Evolutionary conservation across 768 basidiomycete species (phyloP), one percentile per base, ranked within the genome.

Genomic region (Lactifluus echinatus): DNA sequence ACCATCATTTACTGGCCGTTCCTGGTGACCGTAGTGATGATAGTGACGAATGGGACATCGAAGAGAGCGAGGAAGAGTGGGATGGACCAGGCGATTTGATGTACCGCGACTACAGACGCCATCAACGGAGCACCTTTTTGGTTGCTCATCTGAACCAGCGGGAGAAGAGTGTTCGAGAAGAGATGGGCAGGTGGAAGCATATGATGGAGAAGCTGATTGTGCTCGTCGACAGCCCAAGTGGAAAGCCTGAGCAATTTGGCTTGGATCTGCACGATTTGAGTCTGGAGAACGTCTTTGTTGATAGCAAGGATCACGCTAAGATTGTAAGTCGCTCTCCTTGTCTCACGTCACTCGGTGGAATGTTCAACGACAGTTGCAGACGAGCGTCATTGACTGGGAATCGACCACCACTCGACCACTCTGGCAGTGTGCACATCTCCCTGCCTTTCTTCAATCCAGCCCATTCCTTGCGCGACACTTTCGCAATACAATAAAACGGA

Each of bases 351-450:
- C 1, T 49, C 4, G 8, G 39, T 36, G 44, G 40, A 28, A 40
- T 43, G 57, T 44, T 63, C 57, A 59, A 12, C 15, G 21, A 6
- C 48, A 31, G 37, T 53, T 10, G 4, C 65, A 93, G 90, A 87
- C 88, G 1, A 88, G 87, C 65, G 80, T 93, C 56, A 92, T 93
- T 40, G 90, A 93, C 64, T 91, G 88, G 89, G 89, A 93, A 67
- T 88, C 89, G 15, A 91, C 89, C n/a, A 89, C 87, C 11, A 89
- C 84, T 8, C 78, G 90, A 14, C 90, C 89, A 4, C 76, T 93
- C 19, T 92, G 89, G 89, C 84, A 86, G 19, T 84, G 82, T 57
- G 87, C 90, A 0, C 89, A 93, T 66, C 75, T 90, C 2, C 89
- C 89, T 0, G 79, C 86, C 0, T 89, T 89, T 68, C 77, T 89